Conservation (phyloP, 108 stramenopile species). For the Fragilariopsis cylindrus region DNA sequence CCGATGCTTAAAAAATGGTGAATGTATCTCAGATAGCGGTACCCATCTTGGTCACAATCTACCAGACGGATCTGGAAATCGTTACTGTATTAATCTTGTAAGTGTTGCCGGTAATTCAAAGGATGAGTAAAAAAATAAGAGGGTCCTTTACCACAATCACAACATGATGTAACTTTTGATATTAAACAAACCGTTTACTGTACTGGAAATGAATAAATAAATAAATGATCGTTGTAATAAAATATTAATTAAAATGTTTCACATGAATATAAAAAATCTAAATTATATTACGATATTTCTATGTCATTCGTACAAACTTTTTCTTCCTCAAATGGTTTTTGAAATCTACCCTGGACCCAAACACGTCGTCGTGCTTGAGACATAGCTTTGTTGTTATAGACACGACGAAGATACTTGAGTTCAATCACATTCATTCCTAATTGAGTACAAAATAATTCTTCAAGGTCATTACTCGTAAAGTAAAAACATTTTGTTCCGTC, state of each 20-base stretch:
- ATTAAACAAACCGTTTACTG: no score
- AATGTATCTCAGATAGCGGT: conserved; percentile 84
- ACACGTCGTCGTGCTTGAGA: conserved; percentile 58
- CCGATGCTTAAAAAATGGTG: conserved; percentile 78
- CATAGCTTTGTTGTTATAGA: conserved; percentile 57
- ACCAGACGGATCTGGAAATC: conserved; percentile 78
- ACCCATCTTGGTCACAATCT: conserved; percentile 86
- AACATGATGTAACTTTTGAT: no score
- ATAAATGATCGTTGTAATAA: no score
- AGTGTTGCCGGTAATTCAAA: conserved; percentile 77
- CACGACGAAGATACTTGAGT: conserved; percentile 55
- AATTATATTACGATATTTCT: no score
- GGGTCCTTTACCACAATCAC: no score
- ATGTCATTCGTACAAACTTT: neutral
- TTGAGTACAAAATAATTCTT: conserved; percentile 45
- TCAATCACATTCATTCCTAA: conserved; percentile 67
- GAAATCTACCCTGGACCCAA: conserved; percentile 79
- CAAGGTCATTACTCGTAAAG: conserved; percentile 68
- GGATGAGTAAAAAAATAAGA: no score
- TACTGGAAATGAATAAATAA: no score
- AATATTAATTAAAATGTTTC: no score
- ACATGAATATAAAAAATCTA: no score
- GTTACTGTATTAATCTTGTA: conserved; percentile 93
- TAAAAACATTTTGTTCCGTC: conserved; percentile 73
- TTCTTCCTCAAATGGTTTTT: conserved; percentile 13